Base-by-base conservation (phyloP, 768 basidiomycete genomes). In the Boletus sp. region DNA sequence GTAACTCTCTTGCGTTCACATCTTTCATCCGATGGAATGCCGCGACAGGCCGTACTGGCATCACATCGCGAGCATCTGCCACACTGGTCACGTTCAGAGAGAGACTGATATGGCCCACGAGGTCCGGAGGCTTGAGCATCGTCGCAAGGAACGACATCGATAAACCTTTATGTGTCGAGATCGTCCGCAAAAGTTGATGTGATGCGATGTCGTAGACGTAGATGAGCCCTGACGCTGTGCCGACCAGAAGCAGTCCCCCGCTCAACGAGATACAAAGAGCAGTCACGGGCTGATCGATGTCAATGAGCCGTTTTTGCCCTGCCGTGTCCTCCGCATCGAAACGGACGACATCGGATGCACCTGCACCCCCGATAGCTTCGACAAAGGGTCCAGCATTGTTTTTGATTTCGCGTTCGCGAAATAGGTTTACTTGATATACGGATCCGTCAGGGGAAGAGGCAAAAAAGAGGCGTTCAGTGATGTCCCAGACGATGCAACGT, bases 201-300 rank as follows among this genome's bases (percentile, higher is more conserved):
- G 96, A 96, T 2, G 92, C 84, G 32, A 96, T 81, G 59, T 97
- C 91, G 69, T 94, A 93, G 39, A 94, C 71, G 55, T 92, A 81
- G 49, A 98, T 81, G 12, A 83, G 68, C 3, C 93, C 93, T 2
- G 80, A 71, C 3, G 80, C 70, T 0, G 93, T 95, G 20, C 96
- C 94, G 33, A 85, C 84, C n/a, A 98, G 73, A 11, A 99, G 83
- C 42, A 89, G 79, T 2, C 91, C 82, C 0, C 85, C 83, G 11
- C 89, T 90, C 28, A 90, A 64, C 0, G 96, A 97, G 47, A 96
- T 83, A 5, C 86, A 72, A 14, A 98, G 75, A 1, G 84, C 73
- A 7, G 87, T 86, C 58, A 98, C 80, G 1, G 84, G 80, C 55
- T 94, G 82, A 18, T 82, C 85, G 49, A 89, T 78, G 14, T 81